Percentiles rank a stretch among this genome's conserved stretches.
These are phyloP conservation scores for Paramyrothecium roridum DNA, from an alignment of 2,329 filamentous ascomycete genomes.

Conservation along the genomic window DNA sequence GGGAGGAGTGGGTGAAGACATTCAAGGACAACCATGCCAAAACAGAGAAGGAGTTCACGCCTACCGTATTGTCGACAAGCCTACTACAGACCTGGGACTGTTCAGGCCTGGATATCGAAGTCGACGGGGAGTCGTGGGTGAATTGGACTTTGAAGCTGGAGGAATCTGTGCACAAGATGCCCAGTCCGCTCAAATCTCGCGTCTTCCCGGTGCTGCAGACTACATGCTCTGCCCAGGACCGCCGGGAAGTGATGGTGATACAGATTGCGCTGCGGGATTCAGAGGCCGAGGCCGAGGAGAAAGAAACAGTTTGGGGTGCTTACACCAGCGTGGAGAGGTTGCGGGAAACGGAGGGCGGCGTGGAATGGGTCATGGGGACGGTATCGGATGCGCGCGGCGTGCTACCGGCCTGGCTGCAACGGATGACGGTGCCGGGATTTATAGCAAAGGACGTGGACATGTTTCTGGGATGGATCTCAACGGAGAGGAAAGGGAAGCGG, in stretches of 20 bases:
- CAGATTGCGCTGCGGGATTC: constrained; percentile 47
- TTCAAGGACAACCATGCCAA: constrained; percentile 50
- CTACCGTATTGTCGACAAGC: constrained; percentile 29
- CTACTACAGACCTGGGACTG: constrained; percentile 44
- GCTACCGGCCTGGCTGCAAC: constrained; percentile 65
- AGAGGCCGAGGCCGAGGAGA: constrained; percentile 35
- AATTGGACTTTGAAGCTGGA: constrained; percentile 49
- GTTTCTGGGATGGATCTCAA: constrained; percentile 61
- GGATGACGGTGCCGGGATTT: constrained; percentile 56
- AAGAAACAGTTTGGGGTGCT: constrained; percentile 49
- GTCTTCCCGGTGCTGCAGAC: constrained; percentile 66
- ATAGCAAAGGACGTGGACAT: constrained; percentile 70
- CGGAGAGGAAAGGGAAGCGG: constrained; percentile 32
- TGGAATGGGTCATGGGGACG: constrained; percentile 79
- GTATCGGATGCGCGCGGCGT: constrained; percentile 66
- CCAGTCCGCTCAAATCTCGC: constrained; percentile 57
- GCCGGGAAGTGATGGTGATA: constrained; percentile 51
- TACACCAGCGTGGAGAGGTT: constrained; percentile 67
- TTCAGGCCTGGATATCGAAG: constrained; percentile 31
- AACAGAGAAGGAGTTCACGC: constrained; percentile 37
- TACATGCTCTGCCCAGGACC: constrained; percentile 39
- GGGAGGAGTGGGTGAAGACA: constrained; percentile 59
- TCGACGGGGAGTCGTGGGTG: constrained; percentile 39
- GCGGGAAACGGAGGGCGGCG: constrained; percentile 36
- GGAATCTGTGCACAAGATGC: constrained; percentile 66